Conservation (phyloP, 139 green algal species). For the Chlamydomonas applanata region DNA sequence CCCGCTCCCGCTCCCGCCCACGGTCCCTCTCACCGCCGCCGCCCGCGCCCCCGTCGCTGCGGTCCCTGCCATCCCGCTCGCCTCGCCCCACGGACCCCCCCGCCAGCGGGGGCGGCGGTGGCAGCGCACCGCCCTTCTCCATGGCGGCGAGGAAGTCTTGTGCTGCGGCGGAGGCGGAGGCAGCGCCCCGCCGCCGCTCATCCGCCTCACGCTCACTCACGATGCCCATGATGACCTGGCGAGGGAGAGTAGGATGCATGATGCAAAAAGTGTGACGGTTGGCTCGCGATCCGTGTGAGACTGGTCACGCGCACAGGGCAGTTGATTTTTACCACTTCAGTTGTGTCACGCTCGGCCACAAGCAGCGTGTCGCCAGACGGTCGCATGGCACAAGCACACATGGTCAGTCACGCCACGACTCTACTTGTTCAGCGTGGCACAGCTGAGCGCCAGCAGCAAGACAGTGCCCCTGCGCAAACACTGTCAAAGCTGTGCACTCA, state of each 20-base stretch:
- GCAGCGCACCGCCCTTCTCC: neutral
- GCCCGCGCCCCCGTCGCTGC: conserved; percentile 1
- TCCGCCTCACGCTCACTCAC: conserved; percentile 46
- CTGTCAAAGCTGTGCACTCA: no score
- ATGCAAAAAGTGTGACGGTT: neutral
- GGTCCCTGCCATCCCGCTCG: no score
- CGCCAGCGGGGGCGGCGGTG: conserved; percentile 12
- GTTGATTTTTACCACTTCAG: no score
- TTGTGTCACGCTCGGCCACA: no score
- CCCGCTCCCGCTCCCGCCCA: conserved; percentile 11
- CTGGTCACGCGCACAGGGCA: no score
- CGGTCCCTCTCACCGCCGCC: conserved; percentile 17
- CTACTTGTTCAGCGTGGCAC: no score
- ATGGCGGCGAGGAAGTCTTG: neutral
- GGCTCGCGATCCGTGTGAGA: no score
- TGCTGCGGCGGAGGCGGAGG: neutral
- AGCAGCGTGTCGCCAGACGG: no score
- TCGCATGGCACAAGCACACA: no score
- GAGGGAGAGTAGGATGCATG: conserved; percentile 19
- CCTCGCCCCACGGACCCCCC: neutral
- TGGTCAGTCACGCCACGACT: no score
- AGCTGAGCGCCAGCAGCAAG: no score
- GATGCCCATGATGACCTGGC: conserved; percentile 60
- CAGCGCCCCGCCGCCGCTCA: neutral
- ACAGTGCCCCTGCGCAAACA: no score